Evolutionary conservation across 73 alveolate species (phyloP).

Genomic region (Tetrahymena malaccensis): DNA sequence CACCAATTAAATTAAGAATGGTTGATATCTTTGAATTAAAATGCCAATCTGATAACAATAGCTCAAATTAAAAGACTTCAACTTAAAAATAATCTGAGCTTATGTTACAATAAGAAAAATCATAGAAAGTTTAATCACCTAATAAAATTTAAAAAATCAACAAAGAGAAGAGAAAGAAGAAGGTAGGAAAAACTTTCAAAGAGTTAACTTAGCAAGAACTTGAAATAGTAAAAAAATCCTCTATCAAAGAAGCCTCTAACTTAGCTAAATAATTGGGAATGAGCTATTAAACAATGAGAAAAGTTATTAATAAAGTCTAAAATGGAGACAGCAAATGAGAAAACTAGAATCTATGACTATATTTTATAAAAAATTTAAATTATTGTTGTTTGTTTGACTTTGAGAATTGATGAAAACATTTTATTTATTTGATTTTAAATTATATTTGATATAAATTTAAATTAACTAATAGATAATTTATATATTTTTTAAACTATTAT

Average conservation of each 20-base stretch:
- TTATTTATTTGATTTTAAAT: too few species aligned
- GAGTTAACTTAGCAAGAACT: not conserved
- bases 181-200: not conserved
- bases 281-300: not conserved
- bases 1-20: not conserved
- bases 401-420: too few species aligned
- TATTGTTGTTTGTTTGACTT: too few species aligned
- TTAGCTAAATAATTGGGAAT: not conserved
- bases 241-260: not conserved
- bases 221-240: not conserved
- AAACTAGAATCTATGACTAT: too few species aligned
- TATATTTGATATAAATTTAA: too few species aligned
- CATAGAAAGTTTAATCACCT: not conserved
- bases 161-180: not conserved
- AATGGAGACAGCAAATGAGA: too few species aligned
- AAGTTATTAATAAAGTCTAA: not conserved
- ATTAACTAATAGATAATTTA: too few species aligned
- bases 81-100: not conserved
- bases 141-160: not conserved
- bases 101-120: not conserved
- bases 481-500: too few species aligned
- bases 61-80: not conserved
- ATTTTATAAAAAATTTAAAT: too few species aligned
- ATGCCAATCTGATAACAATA: not conserved
- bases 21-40: not conserved